Percentiles rank a stretch among this genome's conserved stretches.
Conservation (phyloP, 2,329 filamentous ascomycete genomes). For the Neopestalotiopsis clavispora region DNA sequence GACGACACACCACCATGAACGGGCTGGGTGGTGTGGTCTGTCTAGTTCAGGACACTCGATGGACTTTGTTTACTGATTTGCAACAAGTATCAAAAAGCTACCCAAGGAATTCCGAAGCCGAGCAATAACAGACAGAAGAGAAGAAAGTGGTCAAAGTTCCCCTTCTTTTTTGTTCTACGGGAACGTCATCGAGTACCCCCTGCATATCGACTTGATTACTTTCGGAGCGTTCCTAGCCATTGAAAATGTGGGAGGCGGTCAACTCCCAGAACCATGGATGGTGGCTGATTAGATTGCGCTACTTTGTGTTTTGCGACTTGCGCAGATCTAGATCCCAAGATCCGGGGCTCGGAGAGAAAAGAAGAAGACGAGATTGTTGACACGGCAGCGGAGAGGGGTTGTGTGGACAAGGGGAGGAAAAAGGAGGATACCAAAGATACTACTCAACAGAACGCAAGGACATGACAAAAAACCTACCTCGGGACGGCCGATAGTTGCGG, state of each 20-base stretch:
- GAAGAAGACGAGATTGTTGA: too few relatives aligned
- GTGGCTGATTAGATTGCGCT: background rate
- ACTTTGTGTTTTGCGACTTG: background rate
- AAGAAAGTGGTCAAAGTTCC: background rate
- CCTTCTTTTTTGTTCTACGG: background rate
- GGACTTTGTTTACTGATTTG: background rate
- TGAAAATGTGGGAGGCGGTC: slow-evolving; percentile 10
- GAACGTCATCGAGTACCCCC: slow-evolving; percentile 12
- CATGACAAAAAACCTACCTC: background rate
- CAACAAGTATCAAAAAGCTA: background rate
- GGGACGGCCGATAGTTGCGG: background rate
- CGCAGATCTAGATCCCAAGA: background rate
- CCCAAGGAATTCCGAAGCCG: too few relatives aligned
- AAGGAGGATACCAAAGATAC: background rate
- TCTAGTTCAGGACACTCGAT: background rate
- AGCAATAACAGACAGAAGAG: too few relatives aligned
- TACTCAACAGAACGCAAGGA: background rate
- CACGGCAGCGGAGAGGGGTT: background rate
- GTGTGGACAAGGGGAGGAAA: background rate
- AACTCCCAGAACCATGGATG: slow-evolving; percentile 13
- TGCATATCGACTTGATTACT: slow-evolving; percentile 15
- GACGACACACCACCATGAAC: background rate
- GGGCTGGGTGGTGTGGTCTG: background rate
- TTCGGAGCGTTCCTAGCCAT: slow-evolving; percentile 16
- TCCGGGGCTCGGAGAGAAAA: background rate